Evolutionary conservation across 768 basidiomycete species (phyloP), one percentile per base, ranked within the genome.

Genomic region (Saitozyma sp.): DNA sequence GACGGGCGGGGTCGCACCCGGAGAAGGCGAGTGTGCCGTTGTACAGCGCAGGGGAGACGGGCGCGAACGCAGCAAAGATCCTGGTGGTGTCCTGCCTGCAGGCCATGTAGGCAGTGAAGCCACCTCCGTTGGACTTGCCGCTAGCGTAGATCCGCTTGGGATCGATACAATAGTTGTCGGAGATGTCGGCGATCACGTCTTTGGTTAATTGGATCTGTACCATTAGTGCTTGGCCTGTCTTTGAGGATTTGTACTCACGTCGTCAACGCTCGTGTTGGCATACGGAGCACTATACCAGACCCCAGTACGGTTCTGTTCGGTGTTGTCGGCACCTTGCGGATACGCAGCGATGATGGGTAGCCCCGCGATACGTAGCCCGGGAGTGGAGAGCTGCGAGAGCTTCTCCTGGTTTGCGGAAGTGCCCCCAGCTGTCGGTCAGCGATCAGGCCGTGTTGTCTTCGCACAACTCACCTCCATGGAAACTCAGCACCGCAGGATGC

Each of bases 51-150:
- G 68, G 64, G 11, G 66, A 66, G 42, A 75, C 67, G 29, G 64
- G 56, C 1, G 68, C 66, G 58, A 75, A 70, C 3, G 70, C 73
- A 3, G 73, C 73, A 55, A 74, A 68, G 51, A 69, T 56, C 3
- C 45, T 11, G 8, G 68, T 58, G 7, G 73, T 72, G 49, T 67
- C 66, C 6, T 13, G 39, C 42, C 61, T 45, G 60, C 74, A 75
- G 38, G 74, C 66, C 11, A 75, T 46, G 4, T 65, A 52, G 38
- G 67, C 62, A 20, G 69, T 68, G 56, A 75, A 73, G 10, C 74
- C 74, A 1, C 74, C 74, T 13, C 74, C 74, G 49, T 73, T 73
- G 19, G 71, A 73, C 54, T 70, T 70, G 16, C 74, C 74, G 13
- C 56, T 56, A 6, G 69, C 74, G 56, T 69, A 75, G 51, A 61